phyloP scores from a whole-genome alignment of 2,329 filamentous ascomycete species.

The Trichoderma sp. region DNA sequence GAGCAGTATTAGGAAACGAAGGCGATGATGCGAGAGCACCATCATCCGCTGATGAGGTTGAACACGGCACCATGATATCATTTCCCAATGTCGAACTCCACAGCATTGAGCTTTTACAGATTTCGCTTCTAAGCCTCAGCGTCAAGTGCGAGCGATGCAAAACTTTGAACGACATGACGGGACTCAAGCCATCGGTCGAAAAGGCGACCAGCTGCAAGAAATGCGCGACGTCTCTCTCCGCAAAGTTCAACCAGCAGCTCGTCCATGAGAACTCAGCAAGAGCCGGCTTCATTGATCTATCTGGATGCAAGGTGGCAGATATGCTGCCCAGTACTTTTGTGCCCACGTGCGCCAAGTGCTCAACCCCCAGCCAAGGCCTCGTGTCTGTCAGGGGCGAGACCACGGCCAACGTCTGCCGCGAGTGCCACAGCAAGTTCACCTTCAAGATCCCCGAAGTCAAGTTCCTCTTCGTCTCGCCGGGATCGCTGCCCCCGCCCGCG shows the following conservation, averaged over 20 bases:
- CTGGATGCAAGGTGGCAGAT: slow-evolving; percentile 73
- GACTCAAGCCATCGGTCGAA: slow-evolving; percentile 58
- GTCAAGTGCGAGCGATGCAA: slow-evolving; percentile 81
- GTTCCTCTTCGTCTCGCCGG: slow-evolving; percentile 69
- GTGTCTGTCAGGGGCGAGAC: slow-evolving; percentile 73
- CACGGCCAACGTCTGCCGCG: slow-evolving; percentile 72
- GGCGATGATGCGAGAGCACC: slow-evolving; percentile 1
- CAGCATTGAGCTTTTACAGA: slow-evolving; percentile 73
- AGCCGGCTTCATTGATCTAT: slow-evolving; percentile 76
- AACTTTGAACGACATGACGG: slow-evolving; percentile 68
- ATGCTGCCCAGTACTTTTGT: slow-evolving; percentile 78
- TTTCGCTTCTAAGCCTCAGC: slow-evolving; percentile 66
- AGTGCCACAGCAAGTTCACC: slow-evolving; percentile 78
- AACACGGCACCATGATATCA: slow-evolving; percentile 74
- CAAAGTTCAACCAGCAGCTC: slow-evolving; percentile 65
- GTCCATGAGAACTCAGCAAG: slow-evolving; percentile 73
- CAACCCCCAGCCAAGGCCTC: slow-evolving; percentile 67
- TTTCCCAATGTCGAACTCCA: slow-evolving; percentile 78
- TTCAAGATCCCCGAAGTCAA: slow-evolving; percentile 78
- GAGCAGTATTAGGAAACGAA: slow-evolving; percentile 42
- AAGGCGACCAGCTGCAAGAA: slow-evolving; percentile 60
- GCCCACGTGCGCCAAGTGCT: slow-evolving; percentile 77
- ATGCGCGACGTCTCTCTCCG: slow-evolving; percentile 55
- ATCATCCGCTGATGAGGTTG: slow-evolving; percentile 41
- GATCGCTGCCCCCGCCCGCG: slow-evolving; percentile 45